A percentile compares a stretch with the other conserved stretches of the same genome.
Evolutionary conservation across 495 filamentous ascomycete genomes (phyloP).

Genomic region (Pyrenopolyporus hunteri): DNA sequence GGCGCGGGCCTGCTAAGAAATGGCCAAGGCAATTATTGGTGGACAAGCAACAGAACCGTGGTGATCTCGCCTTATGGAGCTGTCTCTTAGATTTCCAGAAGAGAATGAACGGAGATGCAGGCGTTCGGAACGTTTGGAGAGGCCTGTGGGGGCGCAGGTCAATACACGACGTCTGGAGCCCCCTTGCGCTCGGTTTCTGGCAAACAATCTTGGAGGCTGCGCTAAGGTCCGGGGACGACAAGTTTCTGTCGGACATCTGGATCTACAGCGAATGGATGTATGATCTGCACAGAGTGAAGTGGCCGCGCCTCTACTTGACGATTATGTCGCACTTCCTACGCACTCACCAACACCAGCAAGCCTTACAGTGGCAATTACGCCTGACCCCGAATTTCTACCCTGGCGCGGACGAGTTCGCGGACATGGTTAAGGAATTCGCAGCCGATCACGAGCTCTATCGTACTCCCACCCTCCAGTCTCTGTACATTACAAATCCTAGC

Average conservation of each 20-base stretch:
- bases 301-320: conserved; percentile 50
- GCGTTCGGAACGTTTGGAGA: conserved; percentile 51
- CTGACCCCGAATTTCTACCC: conserved; percentile 47
- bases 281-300: conserved; percentile 54
- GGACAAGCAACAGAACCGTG: conserved; percentile 54
- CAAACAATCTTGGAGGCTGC: conserved; percentile 58
- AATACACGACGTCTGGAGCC: conserved; percentile 35
- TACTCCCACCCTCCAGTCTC: conserved; percentile 41
- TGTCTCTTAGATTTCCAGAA: conserved; percentile 66
- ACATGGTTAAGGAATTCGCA: conserved; percentile 44
- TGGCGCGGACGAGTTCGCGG: conserved; percentile 37
- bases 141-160: conserved; percentile 42
- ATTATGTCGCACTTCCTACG: conserved; percentile 45
- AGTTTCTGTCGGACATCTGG: conserved; percentile 56
- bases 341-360: conserved; percentile 39
- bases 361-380: conserved; percentile 45
- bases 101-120: conserved; percentile 63
- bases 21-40: conserved; percentile 56
- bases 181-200: conserved; percentile 61
- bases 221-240: conserved; percentile 42
- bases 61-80: conserved; percentile 68
- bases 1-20: conserved; percentile 32
- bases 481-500: conserved; percentile 60
- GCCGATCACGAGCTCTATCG: conserved; percentile 34
- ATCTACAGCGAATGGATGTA: conserved; percentile 63